These are phyloP conservation scores for Metschnikowia amazonensis DNA, from an alignment of 805 yeast genomes.

Conservation along the genomic window DNA sequence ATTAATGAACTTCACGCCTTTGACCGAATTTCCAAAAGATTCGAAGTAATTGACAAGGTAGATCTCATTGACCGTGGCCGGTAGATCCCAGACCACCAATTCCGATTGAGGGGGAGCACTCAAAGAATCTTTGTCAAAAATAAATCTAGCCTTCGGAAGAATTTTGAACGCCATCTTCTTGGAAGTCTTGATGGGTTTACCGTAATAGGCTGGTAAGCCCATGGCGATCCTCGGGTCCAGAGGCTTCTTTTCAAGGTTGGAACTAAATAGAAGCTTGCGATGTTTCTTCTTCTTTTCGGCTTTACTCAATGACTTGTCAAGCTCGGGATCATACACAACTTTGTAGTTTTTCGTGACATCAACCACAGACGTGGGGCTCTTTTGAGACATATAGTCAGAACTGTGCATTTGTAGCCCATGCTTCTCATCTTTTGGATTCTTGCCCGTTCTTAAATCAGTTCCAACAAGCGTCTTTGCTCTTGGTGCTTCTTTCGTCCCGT, in stretches of 20 bases:
- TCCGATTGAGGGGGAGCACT: conserved; percentile 74
- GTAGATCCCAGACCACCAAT: conserved; percentile 65
- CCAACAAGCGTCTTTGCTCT: conserved; percentile 19
- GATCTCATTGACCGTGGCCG: conserved; percentile 47
- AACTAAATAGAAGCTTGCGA: conserved; percentile 41
- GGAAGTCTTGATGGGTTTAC: conserved; percentile 36
- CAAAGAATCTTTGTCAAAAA: conserved; percentile 65
- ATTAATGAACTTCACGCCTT: conserved; percentile 52
- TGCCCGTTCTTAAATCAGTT: conserved; percentile 32
- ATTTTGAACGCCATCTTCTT: conserved; percentile 42
- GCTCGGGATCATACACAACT: conserved; percentile 49
- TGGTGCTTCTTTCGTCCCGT: neutral
- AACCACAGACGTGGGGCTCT: conserved; percentile 8
- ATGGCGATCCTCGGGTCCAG: conserved; percentile 41
- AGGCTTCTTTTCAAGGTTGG: conserved; percentile 16
- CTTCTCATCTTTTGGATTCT: conserved; percentile 28
- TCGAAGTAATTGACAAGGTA: conserved; percentile 50
- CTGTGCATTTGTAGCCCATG: conserved; percentile 32
- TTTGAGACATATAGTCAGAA: conserved; percentile 11
- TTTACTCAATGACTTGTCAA: conserved; percentile 32
- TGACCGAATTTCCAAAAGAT: conserved; percentile 57
- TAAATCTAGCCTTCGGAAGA: conserved; percentile 40
- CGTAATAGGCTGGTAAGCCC: conserved; percentile 26
- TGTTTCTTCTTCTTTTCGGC: conserved; percentile 28
- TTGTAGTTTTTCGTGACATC: conserved; percentile 32